Evolutionary conservation across 129 eudicot species (phyloP), one percentile per base, ranked within the genome.

Genomic region (Helianthus annuus): DNA sequence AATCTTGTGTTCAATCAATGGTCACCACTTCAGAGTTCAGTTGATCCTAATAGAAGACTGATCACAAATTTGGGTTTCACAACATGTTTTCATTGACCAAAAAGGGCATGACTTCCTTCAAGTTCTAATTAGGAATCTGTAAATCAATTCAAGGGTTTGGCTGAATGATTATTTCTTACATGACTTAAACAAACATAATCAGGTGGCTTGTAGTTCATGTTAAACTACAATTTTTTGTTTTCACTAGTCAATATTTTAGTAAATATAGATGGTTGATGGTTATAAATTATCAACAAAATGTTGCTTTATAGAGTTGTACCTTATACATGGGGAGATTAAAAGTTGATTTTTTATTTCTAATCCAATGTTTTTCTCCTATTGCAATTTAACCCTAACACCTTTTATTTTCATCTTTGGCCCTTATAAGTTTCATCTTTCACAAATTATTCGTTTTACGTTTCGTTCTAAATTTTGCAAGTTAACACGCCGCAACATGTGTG

Each of bases 71-170:
- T 19, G 44, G 70, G 10, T 65, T 44, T 42, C 55, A 16, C 32
- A 44, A 27, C 6, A 44, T 46, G 38, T 10, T 67, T 67, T 67
- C 72, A 27, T 27, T 48, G 46, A 67, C 72, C 6, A 15, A 22
- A 7, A 4, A 44, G 32, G 24, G 46, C 13, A 7, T 11, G 10
- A 48, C 45, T 48, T 67, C 72, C 72, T 48, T 48, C 24, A 48
- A 48, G 2, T 48, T 67, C 7, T 6, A 67, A 46, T 51, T 14
- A 13, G 60, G 16, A 48, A 48, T 22, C 14, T 27, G 34, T 68
- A 27, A 27, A 13, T 49, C 29, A 27, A 27, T 27, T 27, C 32
- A 1, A 49, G 6, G 46, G 15, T 48, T 68, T 32, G 17, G 51
- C 8, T 45, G 11, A 24, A 42, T 66, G 15, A 2, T 61, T 10